Evolutionary conservation across 2,329 filamentous ascomycete species (phyloP).

Genomic region (Diaporthe sp.): DNA sequence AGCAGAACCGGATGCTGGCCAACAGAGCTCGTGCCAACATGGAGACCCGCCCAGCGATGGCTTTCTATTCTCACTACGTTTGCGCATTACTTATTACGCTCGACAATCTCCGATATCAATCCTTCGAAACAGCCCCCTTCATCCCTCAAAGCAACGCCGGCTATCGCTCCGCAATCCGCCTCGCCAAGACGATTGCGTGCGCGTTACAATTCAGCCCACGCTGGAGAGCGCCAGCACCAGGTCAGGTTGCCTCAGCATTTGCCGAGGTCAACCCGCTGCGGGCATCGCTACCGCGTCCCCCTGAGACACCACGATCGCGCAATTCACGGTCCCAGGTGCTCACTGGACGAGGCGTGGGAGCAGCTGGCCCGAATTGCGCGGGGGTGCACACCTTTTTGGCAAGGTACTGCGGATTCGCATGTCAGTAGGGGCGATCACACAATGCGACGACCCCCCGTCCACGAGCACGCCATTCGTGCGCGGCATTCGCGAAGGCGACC

Average conservation of each 20-base stretch:
- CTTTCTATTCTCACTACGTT: neutral
- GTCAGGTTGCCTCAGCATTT: neutral
- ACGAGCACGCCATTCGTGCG: conserved; percentile 27
- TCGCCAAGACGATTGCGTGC: conserved; percentile 28
- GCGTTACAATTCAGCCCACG: conserved; percentile 2
- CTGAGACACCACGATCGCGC: conserved; percentile 20
- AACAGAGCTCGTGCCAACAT: neutral
- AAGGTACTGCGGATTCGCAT: neutral
- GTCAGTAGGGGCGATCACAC: conserved; percentile 24
- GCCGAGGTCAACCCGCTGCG: neutral
- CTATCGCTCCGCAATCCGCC: neutral
- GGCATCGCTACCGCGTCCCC: neutral
- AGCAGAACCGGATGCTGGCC: no score
- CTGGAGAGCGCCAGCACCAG: neutral
- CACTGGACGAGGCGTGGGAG: conserved; percentile 9
- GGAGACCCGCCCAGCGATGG: neutral
- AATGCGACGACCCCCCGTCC: conserved; percentile 25
- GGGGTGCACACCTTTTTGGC: conserved; percentile 22
- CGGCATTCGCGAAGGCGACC: conserved; percentile 11
- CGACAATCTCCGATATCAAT: neutral
- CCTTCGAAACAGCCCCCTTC: neutral
- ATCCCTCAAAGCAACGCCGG: neutral
- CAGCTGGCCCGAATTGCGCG: neutral
- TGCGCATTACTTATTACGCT: neutral
- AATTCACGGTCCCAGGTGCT: neutral